Evolutionary conservation across 257 asterid genomes (phyloP), one percentile per base, ranked within the genome.

Genomic region (Ligustrum vulgare): DNA sequence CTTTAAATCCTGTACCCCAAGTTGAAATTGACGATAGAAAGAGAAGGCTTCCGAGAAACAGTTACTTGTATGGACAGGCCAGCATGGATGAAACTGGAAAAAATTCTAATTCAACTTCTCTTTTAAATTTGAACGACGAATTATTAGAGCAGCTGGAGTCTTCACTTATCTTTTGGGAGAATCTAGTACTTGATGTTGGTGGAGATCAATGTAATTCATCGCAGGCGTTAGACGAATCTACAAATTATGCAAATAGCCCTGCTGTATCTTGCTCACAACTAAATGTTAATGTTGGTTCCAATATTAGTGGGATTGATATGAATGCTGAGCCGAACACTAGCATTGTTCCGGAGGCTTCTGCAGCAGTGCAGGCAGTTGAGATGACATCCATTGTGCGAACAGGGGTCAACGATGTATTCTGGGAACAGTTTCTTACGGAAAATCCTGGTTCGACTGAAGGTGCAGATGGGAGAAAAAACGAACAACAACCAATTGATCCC

Each of bases 341-440:
- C 63, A 39, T 39, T 54, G 85, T 68, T 51, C 62, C 71, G 0
- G 90, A 77, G 76, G 71, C 23, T 41, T 80, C 81, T 33, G 75
- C 81, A 33, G 63, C 73, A 78, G 93, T 85, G 22, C 83, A 78
- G 70, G 76, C 64, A 23, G 83, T 69, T 34, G 86, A 37, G 39
- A 63, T 76, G 43, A 75, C 89, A 45, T 34, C 86, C 45, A 84
- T 70, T 62, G 87, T 60, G 66, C 78, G 83, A 79, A 80, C 95
- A 9, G 96, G 98, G 72, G 91, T 75, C 65, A 94, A 94, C 81
- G 98, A 94, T 84, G 87, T 85, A 33, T 94, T 94, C 41, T 94
- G 98, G 98, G 96, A 93, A 71, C 98, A 94, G 69, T 94, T 94
- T 84, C 89, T 94, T 72, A 91, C 97, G 0, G 99, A 94, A 81